phyloP scores from a whole-genome alignment of 495 filamentous ascomycete species.

The Penicillium turbatum region DNA sequence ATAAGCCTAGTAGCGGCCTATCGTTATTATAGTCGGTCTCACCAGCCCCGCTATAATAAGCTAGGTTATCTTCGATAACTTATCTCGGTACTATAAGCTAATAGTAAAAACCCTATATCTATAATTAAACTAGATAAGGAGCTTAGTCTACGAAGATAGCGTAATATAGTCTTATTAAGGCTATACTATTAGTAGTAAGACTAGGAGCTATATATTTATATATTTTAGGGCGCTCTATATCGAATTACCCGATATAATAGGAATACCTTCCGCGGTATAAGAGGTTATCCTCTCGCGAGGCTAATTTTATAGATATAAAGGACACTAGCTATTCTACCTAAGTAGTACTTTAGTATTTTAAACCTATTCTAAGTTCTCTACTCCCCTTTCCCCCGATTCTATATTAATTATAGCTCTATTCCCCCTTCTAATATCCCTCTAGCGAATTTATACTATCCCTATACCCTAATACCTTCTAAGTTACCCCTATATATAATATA shows the following conservation, averaged over 20 bases:
- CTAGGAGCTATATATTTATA: not conserved
- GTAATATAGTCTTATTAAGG: slow-evolving; percentile 1
- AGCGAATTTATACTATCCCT: slow-evolving; percentile 1
- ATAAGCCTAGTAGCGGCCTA: not conserved
- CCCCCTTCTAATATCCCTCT: not conserved
- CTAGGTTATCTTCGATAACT: not conserved
- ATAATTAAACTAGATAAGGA: not conserved
- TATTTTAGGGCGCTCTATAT: not conserved
- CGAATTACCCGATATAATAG: not conserved
- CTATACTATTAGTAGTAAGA: slow-evolving; percentile 1
- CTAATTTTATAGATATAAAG: slow-evolving; percentile 2
- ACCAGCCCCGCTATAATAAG: not conserved
- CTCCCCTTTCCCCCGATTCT: not conserved
- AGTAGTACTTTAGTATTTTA: not conserved
- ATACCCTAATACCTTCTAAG: not conserved
- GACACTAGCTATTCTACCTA: not conserved
- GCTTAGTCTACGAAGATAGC: not conserved
- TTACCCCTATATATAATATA: not conserved
- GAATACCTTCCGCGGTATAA: not conserved
- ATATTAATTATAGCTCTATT: not conserved
- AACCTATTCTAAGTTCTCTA: not conserved
- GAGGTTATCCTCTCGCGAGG: not conserved
- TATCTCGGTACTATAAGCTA: not conserved
- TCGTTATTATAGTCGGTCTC: not conserved
- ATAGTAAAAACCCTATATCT: slow-evolving; percentile 1